These are phyloP conservation scores for Gillenia trifoliata DNA, from an alignment of 306 rosid species.

Conservation along the genomic window DNA sequence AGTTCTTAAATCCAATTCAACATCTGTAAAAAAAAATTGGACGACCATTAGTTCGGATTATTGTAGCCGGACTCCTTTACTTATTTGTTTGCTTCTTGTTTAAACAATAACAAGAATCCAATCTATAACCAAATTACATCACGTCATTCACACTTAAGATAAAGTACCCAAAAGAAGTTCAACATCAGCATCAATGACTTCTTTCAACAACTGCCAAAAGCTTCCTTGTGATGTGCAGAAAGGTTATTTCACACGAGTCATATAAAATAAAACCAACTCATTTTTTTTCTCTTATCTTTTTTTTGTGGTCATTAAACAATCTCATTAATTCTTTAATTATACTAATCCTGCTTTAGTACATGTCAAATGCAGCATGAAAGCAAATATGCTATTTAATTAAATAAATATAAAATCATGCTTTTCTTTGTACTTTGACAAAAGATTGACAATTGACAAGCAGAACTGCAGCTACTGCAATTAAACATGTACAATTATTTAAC, in stretches of 20 bases:
- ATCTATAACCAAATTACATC: neutral
- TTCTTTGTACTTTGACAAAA: neutral
- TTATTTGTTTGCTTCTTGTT: neutral
- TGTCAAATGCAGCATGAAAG: neutral
- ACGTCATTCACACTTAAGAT: neutral
- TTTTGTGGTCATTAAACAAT: neutral
- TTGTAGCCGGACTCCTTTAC: neutral
- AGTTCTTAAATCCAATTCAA: too few species aligned
- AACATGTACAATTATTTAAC: neutral
- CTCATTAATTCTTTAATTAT: neutral
- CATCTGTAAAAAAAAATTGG: too few species aligned
- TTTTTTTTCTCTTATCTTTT: neutral
- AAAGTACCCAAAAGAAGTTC: neutral
- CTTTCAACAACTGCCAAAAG: neutral
- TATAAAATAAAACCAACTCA: neutral
- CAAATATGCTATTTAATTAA: neutral
- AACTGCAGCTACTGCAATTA: neutral
- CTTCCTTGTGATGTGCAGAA: conserved; percentile 1
- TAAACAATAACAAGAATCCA: neutral
- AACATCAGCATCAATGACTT: neutral
- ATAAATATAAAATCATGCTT: neutral
- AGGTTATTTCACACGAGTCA: neutral
- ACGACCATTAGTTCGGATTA: too few species aligned
- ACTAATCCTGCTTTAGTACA: neutral
- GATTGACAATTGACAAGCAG: neutral